Percentiles rank a stretch among this genome's conserved stretches.
phyloP scores from a whole-genome alignment of 257 asterid species.

The Solanum corneliomulleri region DNA sequence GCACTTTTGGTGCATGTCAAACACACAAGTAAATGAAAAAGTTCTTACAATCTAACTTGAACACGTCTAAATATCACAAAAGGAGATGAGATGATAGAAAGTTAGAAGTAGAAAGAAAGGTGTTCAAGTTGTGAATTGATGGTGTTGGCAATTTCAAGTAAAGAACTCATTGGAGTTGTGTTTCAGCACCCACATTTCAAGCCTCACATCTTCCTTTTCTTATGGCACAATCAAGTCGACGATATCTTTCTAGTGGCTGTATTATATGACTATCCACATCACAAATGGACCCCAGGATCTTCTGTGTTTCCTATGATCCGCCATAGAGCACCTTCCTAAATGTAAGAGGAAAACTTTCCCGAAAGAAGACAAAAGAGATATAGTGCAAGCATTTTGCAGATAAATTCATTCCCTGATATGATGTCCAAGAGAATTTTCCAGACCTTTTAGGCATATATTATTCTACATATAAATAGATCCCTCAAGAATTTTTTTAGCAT shows the following conservation, averaged over 20 bases:
- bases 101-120: background rate
- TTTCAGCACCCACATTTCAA: background rate
- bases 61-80: background rate
- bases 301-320: background rate
- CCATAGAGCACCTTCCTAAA: background rate
- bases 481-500: background rate
- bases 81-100: background rate
- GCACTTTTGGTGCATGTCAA: background rate
- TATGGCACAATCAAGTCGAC: background rate
- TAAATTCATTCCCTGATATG: background rate
- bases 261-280: background rate
- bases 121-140: background rate
- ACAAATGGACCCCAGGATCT: background rate
- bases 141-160: background rate
- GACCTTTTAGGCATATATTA: background rate
- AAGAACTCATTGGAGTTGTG: background rate
- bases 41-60: background rate
- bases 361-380: background rate
- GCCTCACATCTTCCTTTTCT: background rate
- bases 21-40: background rate
- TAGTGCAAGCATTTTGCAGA: background rate
- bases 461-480: background rate
- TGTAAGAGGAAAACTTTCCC: background rate
- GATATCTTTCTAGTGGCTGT: background rate
- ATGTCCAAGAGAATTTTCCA: background rate